Evolutionary conservation across 352 stramenopile genomes (phyloP).

Genomic region (Phytophthora sansomeana): DNA sequence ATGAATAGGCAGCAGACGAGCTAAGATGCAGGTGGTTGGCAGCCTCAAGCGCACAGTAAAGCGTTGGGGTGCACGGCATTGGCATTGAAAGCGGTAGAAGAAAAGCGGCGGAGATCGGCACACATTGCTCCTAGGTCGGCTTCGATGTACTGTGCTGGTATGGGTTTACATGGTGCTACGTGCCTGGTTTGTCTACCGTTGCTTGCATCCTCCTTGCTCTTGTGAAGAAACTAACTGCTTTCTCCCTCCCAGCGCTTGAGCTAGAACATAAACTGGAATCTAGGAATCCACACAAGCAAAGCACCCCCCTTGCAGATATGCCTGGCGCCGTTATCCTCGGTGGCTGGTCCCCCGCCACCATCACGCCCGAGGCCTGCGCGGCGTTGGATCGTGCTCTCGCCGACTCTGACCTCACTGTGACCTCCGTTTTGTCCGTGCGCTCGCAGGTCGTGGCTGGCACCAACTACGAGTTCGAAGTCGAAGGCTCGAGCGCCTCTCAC

Average conservation of each 20-base stretch:
- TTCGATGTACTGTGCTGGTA: conserved; percentile 1
- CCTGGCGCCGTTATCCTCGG: conserved; percentile 30
- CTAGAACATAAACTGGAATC: conserved; percentile 17
- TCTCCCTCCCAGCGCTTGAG: neutral
- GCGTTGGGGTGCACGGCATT: neutral
- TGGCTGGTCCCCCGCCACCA: conserved; percentile 26
- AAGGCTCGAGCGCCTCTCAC: conserved; percentile 37
- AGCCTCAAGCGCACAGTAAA: neutral
- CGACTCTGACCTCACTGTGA: conserved; percentile 33
- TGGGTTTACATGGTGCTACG: conserved; percentile 38
- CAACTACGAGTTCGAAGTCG: conserved; percentile 53
- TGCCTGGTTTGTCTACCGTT: conserved; percentile 16
- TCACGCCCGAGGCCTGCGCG: conserved; percentile 34
- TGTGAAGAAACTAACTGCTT: conserved; percentile 7
- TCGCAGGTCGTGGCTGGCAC: conserved; percentile 49
- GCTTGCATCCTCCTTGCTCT: neutral
- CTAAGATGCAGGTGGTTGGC: conserved; percentile 4
- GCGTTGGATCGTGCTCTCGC: conserved; percentile 32
- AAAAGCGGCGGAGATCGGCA: conserved; percentile 1
- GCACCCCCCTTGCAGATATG: conserved; percentile 15
- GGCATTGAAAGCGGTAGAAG: conserved; percentile 14
- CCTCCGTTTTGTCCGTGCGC: conserved; percentile 35
- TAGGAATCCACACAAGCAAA: neutral
- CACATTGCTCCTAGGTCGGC: neutral
- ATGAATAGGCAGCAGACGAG: conserved; percentile 45